Base-by-base conservation (phyloP, 2,329 filamentous ascomycete species). In the Blastomyces parvus region DNA sequence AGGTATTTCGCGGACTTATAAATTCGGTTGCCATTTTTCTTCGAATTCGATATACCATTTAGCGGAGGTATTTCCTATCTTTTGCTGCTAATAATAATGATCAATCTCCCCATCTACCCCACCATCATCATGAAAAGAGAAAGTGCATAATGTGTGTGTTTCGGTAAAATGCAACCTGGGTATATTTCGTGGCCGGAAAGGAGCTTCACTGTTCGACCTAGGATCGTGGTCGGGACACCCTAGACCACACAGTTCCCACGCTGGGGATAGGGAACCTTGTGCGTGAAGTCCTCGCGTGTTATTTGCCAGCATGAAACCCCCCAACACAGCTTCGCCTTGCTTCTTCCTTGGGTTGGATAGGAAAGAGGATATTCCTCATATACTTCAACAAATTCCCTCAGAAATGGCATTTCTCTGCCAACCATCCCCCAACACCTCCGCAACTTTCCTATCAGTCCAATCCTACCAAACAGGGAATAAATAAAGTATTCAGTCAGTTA, bases 401-500 rank as follows among this genome's bases (percentile, higher is more conserved):
- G 33, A 25, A 58, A 58, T 9, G 38, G 36, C 33, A 42, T 22
- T 38, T 19, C n/a, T 42, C 33, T 58, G 33, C 52, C 52, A 62
- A 13, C 40, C 40, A n/a, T 62, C 36, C 40, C 60, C 60, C 48
- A 57, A 13, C 19, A 44, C 38, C 48, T 42, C 60, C 1, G 38
- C 50, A 30, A 56, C 38, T n/a, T 56, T 62, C 8, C 27, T 40
- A 8, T 57, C 60, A 7, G 22, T 57, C 60, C 52, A 62, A 22
- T 44, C 36, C 52, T 57, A 57, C n/a, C 9, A 50, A 25, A 22
- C 46, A 14, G 19, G 42, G 8, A 46, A 48, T 4, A 48, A 33
- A 52, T 38, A 11, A 61, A 30, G 14, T 14, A 38, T 19, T 61
- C n/a, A 62, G 70, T 66, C 46, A 61, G 70, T 66, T 42, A 48